A percentile compares a stretch with the other conserved stretches of the same genome.
These are phyloP conservation scores for Podospora conica DNA, from an alignment of 495 filamentous ascomycete genomes.

Conservation along the genomic window DNA sequence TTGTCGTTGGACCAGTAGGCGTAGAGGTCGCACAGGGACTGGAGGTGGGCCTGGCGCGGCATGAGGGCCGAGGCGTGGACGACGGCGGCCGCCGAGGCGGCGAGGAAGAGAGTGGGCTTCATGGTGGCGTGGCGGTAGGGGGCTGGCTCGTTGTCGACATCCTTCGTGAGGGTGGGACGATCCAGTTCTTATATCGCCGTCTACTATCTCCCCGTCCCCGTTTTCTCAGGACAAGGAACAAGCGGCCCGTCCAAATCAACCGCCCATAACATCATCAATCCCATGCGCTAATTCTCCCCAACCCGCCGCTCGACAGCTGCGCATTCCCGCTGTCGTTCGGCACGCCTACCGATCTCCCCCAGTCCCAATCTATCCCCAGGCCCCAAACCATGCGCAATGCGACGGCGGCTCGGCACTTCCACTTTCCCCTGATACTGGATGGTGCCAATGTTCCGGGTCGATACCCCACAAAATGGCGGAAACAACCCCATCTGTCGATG, in stretches of 20 bases:
- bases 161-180: not conserved
- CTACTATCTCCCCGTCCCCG: too few species aligned
- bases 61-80: not conserved
- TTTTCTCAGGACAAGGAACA: not conserved
- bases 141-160: not conserved
- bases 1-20: slow-evolving; percentile 24
- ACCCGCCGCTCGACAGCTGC: not conserved
- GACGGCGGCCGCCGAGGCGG: not conserved
- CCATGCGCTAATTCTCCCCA: not conserved
- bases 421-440: not conserved
- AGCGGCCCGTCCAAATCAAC: not conserved
- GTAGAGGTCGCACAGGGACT: slow-evolving; percentile 35
- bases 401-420: not conserved
- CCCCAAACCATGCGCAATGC: not conserved
- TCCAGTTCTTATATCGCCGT: not conserved
- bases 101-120: not conserved
- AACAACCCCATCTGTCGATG: not conserved
- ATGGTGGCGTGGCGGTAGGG: not conserved
- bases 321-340: not conserved
- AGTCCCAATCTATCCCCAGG: not conserved
- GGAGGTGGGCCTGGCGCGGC: not conserved
- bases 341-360: not conserved
- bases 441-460: not conserved
- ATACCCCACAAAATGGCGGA: not conserved
- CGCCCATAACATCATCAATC: not conserved